Base-by-base conservation (phyloP, 495 filamentous ascomycete species). In the Penicillium taxi region DNA sequence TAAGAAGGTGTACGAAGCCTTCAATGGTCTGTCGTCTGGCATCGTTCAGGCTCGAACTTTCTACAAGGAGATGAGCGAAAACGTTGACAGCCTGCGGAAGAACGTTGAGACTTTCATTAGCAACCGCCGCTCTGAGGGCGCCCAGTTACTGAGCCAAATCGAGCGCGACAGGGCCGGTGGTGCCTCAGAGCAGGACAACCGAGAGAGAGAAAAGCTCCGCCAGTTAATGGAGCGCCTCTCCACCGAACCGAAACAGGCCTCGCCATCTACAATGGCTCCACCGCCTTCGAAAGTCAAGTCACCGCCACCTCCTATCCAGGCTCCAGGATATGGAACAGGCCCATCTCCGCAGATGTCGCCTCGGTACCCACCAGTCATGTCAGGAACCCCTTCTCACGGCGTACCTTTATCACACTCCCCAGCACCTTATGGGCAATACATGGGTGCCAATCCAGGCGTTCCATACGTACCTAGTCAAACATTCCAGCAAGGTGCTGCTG, bases 91-190 rank as follows among this genome's bases (percentile, higher is more conserved):
- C 50, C 67, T 96, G n/a, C 79, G 85, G 41, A 90, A 95, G 69
- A 98, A 98, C 50, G 90, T 96, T 9, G 89, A 96, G 47, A 84
- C 82, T 3, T 98, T 96, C 55, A 90, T 98, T 39, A 90, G 82
- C 67, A 98, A 96, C 51, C 76, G 91, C 22, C 73, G 89, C 29
- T 82, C 86, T 1, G 91, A 98, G 61, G 91, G 91, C 13, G 86
- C 88, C 1, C 85, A 94, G 52, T 70, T 96, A 16, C 70, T 98
- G 5, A 75, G 72, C 44, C 82, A 86, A 44, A 98, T 98, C 39
- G 91, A 96, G 61, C 74, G 80, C 40, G 78, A 82, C 33, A 81
- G 79, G 48, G 75, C 74, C 2, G 76, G 67, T 29, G 78, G 66
- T 51, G 77, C 80, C 44, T 76, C 72, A 23, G 75, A 76, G 7